Base-by-base conservation (phyloP, 2,329 filamentous ascomycete genomes). In the Verruconis gallopava region DNA sequence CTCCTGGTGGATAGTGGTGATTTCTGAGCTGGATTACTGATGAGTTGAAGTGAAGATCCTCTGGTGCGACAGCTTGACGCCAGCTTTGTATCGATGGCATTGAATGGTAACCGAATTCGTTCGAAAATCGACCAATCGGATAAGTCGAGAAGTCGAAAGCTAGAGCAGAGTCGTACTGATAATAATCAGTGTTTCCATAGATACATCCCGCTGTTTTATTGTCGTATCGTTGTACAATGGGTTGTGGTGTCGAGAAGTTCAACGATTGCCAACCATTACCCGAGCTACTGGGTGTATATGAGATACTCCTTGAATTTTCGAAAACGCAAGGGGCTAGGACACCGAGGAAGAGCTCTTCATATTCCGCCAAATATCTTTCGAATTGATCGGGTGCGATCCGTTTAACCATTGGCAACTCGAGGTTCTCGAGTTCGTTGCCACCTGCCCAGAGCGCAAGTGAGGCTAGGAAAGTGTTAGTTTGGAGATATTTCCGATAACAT, bases 31-130 rank as follows among this genome's bases (percentile, higher is more conserved):
- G 55, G 35, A 79, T 63, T 0, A 64, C 66, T 2, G 64, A 67
- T 39, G 68, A 73, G 51, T 79, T 76, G 63, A 78, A 76, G 44
- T 64, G 50, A 0, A 79, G 59, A 30, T 77, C 69, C 4, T 63
- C 53, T 2, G 64, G 58, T 1, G 64, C 56, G 1, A 78, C 53
- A 2, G 67, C 73, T 49, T 73, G 66, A 33, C 63, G 62, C 74
- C 74, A 78, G 2, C 65, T 69, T 45, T 75, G 68, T 0, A 78
- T 51, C 40, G 68, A 72, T 0, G 75, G 75, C 74, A 79, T 76
- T 43, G 67, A 72, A 50, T 76, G 73, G 51, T 69, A 78, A 18
- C 75, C 75, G 46, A 79, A 79, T 53, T 79, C 75, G 47, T 77
- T 75, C 2, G 71, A 69, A 49, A 79, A 79, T 5, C 75, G 64